Evolutionary conservation across 371 early-diverging fungal genomes (phyloP).

Genomic region (Syncephalastrum contaminatum): DNA sequence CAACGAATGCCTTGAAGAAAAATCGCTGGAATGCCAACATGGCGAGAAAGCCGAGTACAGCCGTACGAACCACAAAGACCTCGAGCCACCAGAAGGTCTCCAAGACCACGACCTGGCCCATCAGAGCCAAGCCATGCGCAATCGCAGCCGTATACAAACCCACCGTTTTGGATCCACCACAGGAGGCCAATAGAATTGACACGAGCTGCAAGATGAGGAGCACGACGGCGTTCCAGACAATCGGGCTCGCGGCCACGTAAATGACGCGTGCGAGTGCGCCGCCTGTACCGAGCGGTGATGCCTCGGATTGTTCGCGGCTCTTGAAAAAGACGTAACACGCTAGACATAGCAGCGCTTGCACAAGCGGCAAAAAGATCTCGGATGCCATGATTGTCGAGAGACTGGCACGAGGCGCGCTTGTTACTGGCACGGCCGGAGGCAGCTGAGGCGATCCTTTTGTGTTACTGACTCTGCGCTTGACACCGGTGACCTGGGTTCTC

Average conservation of each 20-base stretch:
- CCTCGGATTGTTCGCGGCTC: constrained; percentile 35
- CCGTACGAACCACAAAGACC: constrained; percentile 56
- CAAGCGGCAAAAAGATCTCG: constrained; percentile 75
- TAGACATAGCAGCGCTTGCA: constrained; percentile 62
- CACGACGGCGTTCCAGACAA: constrained; percentile 66
- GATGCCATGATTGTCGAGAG: constrained; percentile 70
- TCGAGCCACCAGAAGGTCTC: constrained; percentile 72
- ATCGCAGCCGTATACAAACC: constrained; percentile 67
- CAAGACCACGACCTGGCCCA: constrained; percentile 60
- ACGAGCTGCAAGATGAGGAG: constrained; percentile 66
- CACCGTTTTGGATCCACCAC: constrained; percentile 54
- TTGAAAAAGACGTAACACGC: constrained; percentile 65
- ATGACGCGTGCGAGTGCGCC: constrained; percentile 51
- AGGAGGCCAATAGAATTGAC: constrained; percentile 61
- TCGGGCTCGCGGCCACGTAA: constrained; percentile 65
- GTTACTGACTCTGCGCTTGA: constrained; percentile 49
- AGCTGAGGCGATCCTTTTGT: constrained; percentile 28
- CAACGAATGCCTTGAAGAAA: constrained; percentile 68
- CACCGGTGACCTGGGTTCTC: constrained; percentile 74
- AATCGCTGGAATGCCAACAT: constrained; percentile 68
- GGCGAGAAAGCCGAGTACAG: constrained; percentile 67
- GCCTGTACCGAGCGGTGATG: constrained; percentile 22
- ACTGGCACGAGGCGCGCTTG: constrained; percentile 68
- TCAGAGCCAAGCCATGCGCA: constrained; percentile 61
- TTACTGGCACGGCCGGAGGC: constrained; percentile 40